phyloP scores from a whole-genome alignment of 306 rosid species.

The Castanea sativa region DNA sequence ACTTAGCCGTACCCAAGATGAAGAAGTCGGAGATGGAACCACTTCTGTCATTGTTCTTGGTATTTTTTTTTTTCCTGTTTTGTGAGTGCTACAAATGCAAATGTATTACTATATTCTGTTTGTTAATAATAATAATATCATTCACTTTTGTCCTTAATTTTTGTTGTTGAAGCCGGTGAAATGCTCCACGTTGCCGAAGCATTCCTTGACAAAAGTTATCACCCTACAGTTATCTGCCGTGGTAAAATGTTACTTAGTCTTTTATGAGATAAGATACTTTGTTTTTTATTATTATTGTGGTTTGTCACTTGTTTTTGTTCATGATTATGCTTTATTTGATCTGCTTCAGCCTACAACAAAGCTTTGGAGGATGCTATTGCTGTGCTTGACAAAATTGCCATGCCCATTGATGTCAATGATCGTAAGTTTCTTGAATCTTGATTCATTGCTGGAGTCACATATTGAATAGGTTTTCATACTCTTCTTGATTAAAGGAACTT shows the following conservation, averaged over 20 bases:
- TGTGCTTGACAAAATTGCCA: constrained; percentile 90
- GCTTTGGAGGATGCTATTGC: constrained; percentile 96
- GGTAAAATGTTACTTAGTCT: constrained; percentile 40
- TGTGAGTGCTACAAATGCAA: too few species aligned
- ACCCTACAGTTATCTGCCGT: constrained; percentile 96
- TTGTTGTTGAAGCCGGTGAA: constrained; percentile 77
- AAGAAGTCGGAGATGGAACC: constrained; percentile 98
- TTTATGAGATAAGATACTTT: not conserved
- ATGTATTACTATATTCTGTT: too few species aligned
- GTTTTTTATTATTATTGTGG: not conserved
- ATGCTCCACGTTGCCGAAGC: constrained; percentile 98
- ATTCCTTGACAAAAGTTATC: constrained; percentile 80
- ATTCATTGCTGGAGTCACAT: not conserved
- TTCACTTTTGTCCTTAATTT: not conserved
- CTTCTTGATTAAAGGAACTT: not conserved
- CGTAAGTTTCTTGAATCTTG: constrained; percentile 53
- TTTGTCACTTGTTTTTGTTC: not conserved
- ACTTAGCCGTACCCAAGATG: constrained; percentile 95
- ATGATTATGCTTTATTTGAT: constrained; percentile 17
- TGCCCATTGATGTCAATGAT: constrained; percentile 76
- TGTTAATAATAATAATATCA: not conserved
- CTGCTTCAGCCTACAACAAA: constrained; percentile 79
- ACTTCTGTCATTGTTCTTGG: constrained; percentile 97
- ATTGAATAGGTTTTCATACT: not conserved
- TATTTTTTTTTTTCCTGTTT: constrained; percentile 23